Evolutionary conservation across 2,329 filamentous ascomycete species (phyloP).

Genomic region (Teratosphaeria zuluensis): DNA sequence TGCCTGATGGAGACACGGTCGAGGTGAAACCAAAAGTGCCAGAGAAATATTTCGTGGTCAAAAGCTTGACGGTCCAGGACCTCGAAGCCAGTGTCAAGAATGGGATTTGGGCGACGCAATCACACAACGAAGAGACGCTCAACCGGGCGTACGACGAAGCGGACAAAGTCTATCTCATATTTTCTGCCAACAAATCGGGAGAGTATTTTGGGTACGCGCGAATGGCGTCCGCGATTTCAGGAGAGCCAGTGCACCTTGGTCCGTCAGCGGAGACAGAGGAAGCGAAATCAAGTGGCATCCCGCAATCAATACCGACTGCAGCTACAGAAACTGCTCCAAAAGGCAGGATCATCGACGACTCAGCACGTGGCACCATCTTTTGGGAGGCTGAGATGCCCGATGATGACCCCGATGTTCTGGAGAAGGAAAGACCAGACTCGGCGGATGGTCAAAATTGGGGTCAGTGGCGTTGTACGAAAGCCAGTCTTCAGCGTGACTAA

Average conservation of each 20-base stretch:
- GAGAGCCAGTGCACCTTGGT: constrained; percentile 42
- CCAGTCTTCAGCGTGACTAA: not conserved
- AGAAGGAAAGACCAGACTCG: constrained; percentile 11
- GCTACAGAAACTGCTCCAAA: constrained; percentile 68
- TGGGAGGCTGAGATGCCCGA: constrained; percentile 74
- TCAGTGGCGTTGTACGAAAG: not conserved
- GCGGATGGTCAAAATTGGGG: constrained; percentile 61
- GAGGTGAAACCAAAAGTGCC: constrained; percentile 32
- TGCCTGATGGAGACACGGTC: not conserved
- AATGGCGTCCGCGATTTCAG: constrained; percentile 76
- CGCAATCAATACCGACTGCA: constrained; percentile 70
- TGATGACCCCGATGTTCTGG: constrained; percentile 26
- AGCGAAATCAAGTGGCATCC: constrained; percentile 45
- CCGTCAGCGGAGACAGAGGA: constrained; percentile 3
- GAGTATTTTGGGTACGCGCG: constrained; percentile 94
- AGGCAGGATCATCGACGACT: constrained; percentile 86
- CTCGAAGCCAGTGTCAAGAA: constrained; percentile 80
- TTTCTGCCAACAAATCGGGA: constrained; percentile 94
- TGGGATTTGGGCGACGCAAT: constrained; percentile 87
- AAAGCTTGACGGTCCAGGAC: constrained; percentile 85
- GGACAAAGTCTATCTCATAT: constrained; percentile 82
- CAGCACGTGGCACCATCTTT: constrained; percentile 87
- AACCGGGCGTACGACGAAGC: constrained; percentile 74
- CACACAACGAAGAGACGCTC: constrained; percentile 77
- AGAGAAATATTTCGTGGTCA: constrained; percentile 84